These are phyloP conservation scores for Lophiotrema nucula DNA, from an alignment of 495 filamentous ascomycete species.

Conservation along the genomic window DNA sequence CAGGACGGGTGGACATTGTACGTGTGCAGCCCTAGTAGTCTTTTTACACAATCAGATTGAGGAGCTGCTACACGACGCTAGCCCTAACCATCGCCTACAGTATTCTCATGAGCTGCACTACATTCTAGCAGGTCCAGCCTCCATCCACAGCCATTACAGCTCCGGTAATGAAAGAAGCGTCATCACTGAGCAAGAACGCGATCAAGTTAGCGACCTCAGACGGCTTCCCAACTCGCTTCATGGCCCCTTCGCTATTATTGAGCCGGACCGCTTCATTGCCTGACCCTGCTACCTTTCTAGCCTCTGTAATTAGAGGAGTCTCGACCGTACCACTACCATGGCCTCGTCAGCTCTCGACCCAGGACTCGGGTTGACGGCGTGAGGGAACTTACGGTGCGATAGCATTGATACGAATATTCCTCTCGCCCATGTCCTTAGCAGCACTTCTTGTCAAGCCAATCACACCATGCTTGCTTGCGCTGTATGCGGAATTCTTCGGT, in stretches of 20 bases:
- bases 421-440: slow-evolving; percentile 20
- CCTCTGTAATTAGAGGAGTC: slow-evolving; percentile 16
- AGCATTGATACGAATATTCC: slow-evolving; percentile 19
- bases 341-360: neutral
- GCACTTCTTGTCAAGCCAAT: slow-evolving; percentile 21
- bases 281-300: neutral
- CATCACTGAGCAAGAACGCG: slow-evolving; percentile 20
- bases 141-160: slow-evolving; percentile 33
- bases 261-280: neutral
- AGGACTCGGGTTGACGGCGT: neutral
- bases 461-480: slow-evolving; percentile 49
- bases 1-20: no score
- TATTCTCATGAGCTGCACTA: no score
- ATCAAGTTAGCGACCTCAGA: slow-evolving; percentile 18
- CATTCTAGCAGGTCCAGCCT: slow-evolving; percentile 30
- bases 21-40: no score
- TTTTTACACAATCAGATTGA: no score
- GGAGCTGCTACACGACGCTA: no score
- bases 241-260: slow-evolving; percentile 9
- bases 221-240: slow-evolving; percentile 18
- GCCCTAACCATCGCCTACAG: no score
- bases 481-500: slow-evolving; percentile 52
- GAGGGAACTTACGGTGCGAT: slow-evolving; percentile 23
- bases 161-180: slow-evolving; percentile 28
- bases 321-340: slow-evolving; percentile 8